Evolutionary conservation across 352 stramenopile species (phyloP).

Genomic region (Aphanomyces invadans): DNA sequence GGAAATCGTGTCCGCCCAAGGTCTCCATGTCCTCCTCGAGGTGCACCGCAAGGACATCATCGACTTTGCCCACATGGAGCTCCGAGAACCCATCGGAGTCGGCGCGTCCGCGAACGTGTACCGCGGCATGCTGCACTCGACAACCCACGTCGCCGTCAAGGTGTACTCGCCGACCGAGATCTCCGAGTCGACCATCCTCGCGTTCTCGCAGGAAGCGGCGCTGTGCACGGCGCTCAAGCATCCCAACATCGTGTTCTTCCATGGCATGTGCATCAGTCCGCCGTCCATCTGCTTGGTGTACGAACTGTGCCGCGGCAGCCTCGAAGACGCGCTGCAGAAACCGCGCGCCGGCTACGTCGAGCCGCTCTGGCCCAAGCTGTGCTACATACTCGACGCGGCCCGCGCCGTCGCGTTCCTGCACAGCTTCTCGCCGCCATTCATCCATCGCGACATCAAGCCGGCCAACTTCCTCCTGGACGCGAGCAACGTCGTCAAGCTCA

Average conservation of each 20-base stretch:
- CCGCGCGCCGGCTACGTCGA: not conserved
- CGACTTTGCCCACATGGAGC: slow-evolving; percentile 44
- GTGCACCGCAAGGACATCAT: slow-evolving; percentile 43
- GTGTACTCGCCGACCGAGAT: slow-evolving; percentile 52
- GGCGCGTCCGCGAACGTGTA: slow-evolving; percentile 42
- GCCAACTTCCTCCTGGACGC: slow-evolving; percentile 40
- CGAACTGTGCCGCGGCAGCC: slow-evolving; percentile 42
- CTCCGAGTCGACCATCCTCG: slow-evolving; percentile 34
- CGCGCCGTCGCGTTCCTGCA: slow-evolving; percentile 22
- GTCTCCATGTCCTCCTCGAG: slow-evolving; percentile 44
- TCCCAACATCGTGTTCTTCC: slow-evolving; percentile 42
- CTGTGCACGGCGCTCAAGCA: slow-evolving; percentile 38
- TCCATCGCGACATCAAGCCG: slow-evolving; percentile 26
- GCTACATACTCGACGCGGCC: slow-evolving; percentile 39
- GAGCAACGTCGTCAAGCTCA: slow-evolving; percentile 40
- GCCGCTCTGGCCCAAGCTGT: slow-evolving; percentile 33
- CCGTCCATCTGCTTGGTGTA: slow-evolving; percentile 47
- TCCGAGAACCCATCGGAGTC: slow-evolving; percentile 36
- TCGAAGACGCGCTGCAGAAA: slow-evolving; percentile 30
- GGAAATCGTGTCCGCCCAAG: slow-evolving; percentile 37
- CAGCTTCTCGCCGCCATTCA: slow-evolving; percentile 22
- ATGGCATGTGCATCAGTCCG: slow-evolving; percentile 47
- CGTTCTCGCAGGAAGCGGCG: slow-evolving; percentile 41
- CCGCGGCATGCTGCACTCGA: slow-evolving; percentile 32
- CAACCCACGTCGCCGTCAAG: slow-evolving; percentile 43